Evolutionary conservation across 2,329 filamentous ascomycete species (phyloP), one percentile per base, ranked within the genome.

Genomic region (Aspergillus ruber): DNA sequence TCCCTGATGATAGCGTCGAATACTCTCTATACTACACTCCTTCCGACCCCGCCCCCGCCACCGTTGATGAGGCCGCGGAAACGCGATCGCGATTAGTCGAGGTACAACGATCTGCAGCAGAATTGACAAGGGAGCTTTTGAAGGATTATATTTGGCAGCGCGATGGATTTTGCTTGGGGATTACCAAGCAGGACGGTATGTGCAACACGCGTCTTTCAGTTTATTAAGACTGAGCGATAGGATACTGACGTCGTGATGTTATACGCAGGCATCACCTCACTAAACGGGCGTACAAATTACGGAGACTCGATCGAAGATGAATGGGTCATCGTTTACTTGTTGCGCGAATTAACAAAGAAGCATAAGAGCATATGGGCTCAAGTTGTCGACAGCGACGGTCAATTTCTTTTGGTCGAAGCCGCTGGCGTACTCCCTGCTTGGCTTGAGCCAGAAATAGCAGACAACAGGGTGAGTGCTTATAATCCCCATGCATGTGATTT

Each of bases 291-390:
- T 44, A 93, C 89, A 1, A 87, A 91, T 64, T 97, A 90, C 60
- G 90, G 91, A 7, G 94, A 98, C 68, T 93, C 90, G 0, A 84
- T 97, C 3, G 91, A 95, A 61, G 93, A 98, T 59, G 94, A 98
- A 72, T 98, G 93, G 94, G 79, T 97, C 5, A 84, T 97, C 50
- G 90, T 97, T 17, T 95, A 90, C 69, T 73, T 97, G 4, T 75
- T 98, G 25, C 82, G 87, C 40, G 85, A 95, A 68, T 72, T 97
- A 57, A 90, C 85, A 57, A 86, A 78, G 56, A 76, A 79, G 33
- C 87, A 87, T 58, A 74, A 81, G 4, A 77, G 85, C 50, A 74
- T 90, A 6, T 98, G 91, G 90, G 80, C 90, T 42, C 83, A 87
- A 43, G 78, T 95, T 3, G 83, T 81, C 50, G 93, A 98, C 65